These are phyloP conservation scores for Phaeolepiota aurea DNA, from an alignment of 768 basidiomycete genomes.

Conservation along the genomic window DNA sequence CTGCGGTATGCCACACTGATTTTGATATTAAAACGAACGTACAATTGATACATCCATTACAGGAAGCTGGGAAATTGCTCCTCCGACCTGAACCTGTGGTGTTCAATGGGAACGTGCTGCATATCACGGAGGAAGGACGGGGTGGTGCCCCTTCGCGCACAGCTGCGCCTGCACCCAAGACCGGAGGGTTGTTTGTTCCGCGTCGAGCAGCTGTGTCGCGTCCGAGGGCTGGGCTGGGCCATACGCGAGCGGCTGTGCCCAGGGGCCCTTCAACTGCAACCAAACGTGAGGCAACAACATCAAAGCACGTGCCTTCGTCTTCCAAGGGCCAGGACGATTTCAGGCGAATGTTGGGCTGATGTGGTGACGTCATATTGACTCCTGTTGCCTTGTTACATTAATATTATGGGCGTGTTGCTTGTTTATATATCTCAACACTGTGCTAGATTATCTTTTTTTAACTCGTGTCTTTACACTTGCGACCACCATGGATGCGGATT, in stretches of 20 bases:
- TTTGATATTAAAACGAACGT: neutral
- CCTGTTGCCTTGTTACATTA: neutral
- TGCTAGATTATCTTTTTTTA: too few species aligned
- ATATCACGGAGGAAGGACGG: slow-evolving; percentile 47
- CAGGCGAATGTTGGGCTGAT: slow-evolving; percentile 60
- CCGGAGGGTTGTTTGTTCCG: slow-evolving; percentile 57
- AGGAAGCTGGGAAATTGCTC: slow-evolving; percentile 83
- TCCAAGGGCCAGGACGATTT: slow-evolving; percentile 78
- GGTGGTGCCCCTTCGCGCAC: slow-evolving; percentile 21
- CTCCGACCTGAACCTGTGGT: slow-evolving; percentile 63
- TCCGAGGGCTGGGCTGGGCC: slow-evolving; percentile 67
- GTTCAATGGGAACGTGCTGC: slow-evolving; percentile 54
- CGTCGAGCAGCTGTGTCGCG: slow-evolving; percentile 50
- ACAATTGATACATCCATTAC: slow-evolving; percentile 2
- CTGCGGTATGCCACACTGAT: slow-evolving; percentile 41
- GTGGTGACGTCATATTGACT: neutral
- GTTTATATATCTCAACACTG: too few species aligned
- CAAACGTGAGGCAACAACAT: slow-evolving; percentile 8
- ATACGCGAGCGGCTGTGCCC: slow-evolving; percentile 32
- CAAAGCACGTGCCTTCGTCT: slow-evolving; percentile 14
- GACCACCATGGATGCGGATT: slow-evolving; percentile 15
- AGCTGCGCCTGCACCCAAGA: slow-evolving; percentile 24
- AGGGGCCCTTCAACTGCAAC: slow-evolving; percentile 8
- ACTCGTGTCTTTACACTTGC: neutral
- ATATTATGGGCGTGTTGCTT: too few species aligned